These are phyloP conservation scores for Melastoma malabathricum DNA, from an alignment of 345 rosid genomes.

Conservation along the genomic window DNA sequence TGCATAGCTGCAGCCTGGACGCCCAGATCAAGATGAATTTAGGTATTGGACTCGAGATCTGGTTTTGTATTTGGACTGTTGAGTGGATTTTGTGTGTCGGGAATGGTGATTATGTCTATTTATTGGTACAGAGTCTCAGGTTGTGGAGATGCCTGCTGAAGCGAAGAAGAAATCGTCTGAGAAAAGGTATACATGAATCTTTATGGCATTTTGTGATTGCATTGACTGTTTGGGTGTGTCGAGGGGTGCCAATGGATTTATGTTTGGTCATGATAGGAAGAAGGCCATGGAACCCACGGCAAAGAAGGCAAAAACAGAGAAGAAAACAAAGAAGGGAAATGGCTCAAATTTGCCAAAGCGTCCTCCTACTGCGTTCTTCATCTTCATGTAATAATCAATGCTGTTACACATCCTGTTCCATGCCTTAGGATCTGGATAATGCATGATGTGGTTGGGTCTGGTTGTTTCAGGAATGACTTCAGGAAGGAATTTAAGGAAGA, in stretches of 20 bases:
- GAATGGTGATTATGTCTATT: not conserved
- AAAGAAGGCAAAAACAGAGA: conserved; percentile 41
- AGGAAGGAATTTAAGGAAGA: conserved; percentile 49
- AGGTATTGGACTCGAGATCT: conserved; percentile 13
- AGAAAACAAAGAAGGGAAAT: conserved; percentile 34
- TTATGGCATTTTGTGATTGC: not conserved
- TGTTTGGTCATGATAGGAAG: conserved; percentile 28
- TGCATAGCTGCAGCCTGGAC: conserved; percentile 86
- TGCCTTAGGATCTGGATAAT: no score
- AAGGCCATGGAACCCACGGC: conserved; percentile 60
- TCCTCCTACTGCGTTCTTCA: conserved; percentile 78
- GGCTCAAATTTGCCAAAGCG: conserved; percentile 50
- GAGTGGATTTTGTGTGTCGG: not conserved
- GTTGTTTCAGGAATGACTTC: conserved; percentile 49
- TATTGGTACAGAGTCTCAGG: conserved; percentile 43
- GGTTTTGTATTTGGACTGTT: not conserved
- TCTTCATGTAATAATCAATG: conserved; percentile 44
- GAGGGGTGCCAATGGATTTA: not conserved
- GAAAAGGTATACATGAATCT: conserved; percentile 8
- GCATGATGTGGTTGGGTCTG: not conserved
- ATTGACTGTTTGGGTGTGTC: not conserved
- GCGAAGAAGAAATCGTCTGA: conserved; percentile 54
- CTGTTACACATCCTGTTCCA: not conserved
- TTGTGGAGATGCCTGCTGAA: conserved; percentile 52
- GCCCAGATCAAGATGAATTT: conserved; percentile 67